Conservation (phyloP, 192 early-diverging fungal genomes). For the Backusella tuberculispora region DNA sequence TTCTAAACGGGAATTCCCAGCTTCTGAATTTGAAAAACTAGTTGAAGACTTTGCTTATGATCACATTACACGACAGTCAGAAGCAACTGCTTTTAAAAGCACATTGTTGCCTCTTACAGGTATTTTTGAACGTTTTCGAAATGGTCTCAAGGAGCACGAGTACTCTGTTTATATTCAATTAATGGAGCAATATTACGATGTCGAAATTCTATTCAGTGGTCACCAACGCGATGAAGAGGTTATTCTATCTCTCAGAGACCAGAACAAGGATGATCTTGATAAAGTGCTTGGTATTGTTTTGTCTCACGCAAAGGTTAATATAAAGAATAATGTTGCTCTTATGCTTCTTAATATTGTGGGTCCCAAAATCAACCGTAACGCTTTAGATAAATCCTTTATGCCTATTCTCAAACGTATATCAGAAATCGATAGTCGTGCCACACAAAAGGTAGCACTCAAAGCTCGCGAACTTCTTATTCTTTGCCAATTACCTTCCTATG, state of each 20-base stretch:
- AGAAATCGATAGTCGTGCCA: constrained; percentile 69
- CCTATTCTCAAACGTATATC: constrained; percentile 80
- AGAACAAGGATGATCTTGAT: constrained; percentile 79
- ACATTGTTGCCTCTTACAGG: constrained; percentile 65
- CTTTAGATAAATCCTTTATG: constrained; percentile 71
- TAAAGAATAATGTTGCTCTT: constrained; percentile 78
- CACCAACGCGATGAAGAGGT: constrained; percentile 79
- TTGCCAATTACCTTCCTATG: constrained; percentile 88
- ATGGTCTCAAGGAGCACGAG: constrained; percentile 79
- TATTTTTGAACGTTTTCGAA: constrained; percentile 69
- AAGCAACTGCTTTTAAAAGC: constrained; percentile 60
- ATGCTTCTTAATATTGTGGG: constrained; percentile 80
- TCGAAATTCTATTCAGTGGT: constrained; percentile 82
- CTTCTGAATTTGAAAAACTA: constrained; percentile 61
- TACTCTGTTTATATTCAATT: constrained; percentile 70
- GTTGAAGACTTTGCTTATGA: constrained; percentile 56
- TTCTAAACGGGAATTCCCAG: constrained; percentile 66
- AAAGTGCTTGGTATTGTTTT: constrained; percentile 69
- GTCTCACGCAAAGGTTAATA: constrained; percentile 78
- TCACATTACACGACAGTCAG: constrained; percentile 58
- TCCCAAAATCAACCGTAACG: constrained; percentile 61
- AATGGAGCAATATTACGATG: constrained; percentile 82
- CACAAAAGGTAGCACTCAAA: constrained; percentile 87
- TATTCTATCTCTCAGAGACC: constrained; percentile 81
- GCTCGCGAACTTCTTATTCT: constrained; percentile 93